A percentile compares a stretch with the other conserved stretches of the same genome.
phyloP scores from a whole-genome alignment of 164 flowering plant genomes.

The Stephania japonica region DNA sequence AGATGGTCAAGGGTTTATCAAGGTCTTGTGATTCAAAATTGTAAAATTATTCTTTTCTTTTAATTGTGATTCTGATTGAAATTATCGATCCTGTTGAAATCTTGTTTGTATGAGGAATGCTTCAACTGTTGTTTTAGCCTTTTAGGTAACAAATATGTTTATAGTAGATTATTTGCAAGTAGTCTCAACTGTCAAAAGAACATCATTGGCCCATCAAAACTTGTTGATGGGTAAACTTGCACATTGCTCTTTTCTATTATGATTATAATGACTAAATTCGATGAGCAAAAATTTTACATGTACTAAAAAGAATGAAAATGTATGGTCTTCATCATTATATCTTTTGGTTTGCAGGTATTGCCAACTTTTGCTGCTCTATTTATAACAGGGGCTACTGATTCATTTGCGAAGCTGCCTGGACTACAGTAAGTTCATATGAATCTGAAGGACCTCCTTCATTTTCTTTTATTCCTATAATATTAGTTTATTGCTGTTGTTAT shows the following conservation, averaged over 20 bases:
- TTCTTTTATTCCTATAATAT: background rate
- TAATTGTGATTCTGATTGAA: background rate
- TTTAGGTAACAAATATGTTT: no score
- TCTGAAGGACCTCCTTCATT: background rate
- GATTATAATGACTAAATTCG: background rate
- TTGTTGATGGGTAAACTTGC: background rate
- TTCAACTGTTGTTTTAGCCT: no score
- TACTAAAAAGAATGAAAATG: background rate
- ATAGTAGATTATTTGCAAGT: no score
- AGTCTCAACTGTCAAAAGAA: no score
- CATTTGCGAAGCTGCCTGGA: slow-evolving; percentile 39
- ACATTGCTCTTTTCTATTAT: background rate
- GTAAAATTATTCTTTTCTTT: background rate
- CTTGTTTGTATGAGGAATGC: no score
- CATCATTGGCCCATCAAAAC: background rate
- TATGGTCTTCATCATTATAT: background rate
- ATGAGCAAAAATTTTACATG: background rate
- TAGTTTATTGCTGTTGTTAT: background rate
- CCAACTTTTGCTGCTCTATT: slow-evolving; percentile 83
- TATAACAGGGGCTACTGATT: slow-evolving; percentile 15
- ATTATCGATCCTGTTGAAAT: no score
- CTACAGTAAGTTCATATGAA: slow-evolving; percentile 49
- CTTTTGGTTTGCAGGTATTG: slow-evolving; percentile 52
- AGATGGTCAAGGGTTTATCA: slow-evolving; percentile 56
- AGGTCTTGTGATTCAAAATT: slow-evolving; percentile 31